Percentiles rank a stretch among this genome's conserved stretches.
phyloP scores from a whole-genome alignment of 257 asterid genomes.

The Avicennia marina region DNA sequence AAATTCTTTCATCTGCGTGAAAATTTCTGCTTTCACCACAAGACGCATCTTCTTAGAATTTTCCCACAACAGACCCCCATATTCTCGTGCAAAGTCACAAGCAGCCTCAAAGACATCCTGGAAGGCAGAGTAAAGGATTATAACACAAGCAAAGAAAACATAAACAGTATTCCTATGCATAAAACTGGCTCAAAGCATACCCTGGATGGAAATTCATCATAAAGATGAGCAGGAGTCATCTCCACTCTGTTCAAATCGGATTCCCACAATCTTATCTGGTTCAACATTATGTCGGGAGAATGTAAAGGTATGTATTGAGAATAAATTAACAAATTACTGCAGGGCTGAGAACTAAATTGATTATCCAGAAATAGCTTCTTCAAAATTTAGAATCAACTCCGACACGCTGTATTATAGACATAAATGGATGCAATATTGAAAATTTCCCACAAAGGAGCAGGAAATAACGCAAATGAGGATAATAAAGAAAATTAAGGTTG shows the following conservation, averaged over 20 bases:
- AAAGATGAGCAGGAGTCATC: constrained; percentile 56
- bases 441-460: background rate
- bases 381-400: background rate
- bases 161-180: background rate
- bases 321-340: background rate
- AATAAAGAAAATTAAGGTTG: background rate
- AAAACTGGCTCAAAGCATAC: constrained; percentile 27
- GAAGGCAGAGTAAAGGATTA: background rate
- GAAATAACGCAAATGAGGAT: background rate
- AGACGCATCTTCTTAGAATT: constrained; percentile 69
- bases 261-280: constrained; percentile 94
- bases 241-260: constrained; percentile 91
- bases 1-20: constrained; percentile 72
- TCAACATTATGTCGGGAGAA: background rate
- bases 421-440: background rate
- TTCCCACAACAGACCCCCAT: constrained; percentile 80
- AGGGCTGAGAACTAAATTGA: background rate
- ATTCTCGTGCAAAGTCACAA: constrained; percentile 80
- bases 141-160: background rate
- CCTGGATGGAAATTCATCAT: constrained; percentile 83
- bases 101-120: constrained; percentile 90
- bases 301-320: background rate
- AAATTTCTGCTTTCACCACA: constrained; percentile 75
- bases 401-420: background rate
- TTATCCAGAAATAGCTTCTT: background rate